phyloP scores from a whole-genome alignment of 805 yeast species.

The Pichia californica region DNA sequence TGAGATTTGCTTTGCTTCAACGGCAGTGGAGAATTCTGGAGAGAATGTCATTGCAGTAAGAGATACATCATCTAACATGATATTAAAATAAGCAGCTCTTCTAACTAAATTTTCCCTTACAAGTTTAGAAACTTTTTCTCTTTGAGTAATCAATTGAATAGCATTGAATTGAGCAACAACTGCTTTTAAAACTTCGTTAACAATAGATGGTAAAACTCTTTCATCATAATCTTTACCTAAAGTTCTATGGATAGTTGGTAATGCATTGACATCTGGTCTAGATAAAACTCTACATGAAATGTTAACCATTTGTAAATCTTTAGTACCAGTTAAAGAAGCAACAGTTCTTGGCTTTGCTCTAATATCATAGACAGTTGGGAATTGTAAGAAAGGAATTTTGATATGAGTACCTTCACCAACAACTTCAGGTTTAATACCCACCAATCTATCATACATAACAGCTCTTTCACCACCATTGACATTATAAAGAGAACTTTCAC shows the following conservation, averaged over 20 bases:
- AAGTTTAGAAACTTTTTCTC: constrained; percentile 89
- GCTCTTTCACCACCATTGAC: constrained; percentile 99
- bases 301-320: constrained; percentile 97
- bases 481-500: constrained; percentile 59
- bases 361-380: constrained; percentile 87
- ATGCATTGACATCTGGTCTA: constrained; percentile 70
- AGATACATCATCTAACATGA: constrained; percentile 89
- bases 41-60: constrained; percentile 95
- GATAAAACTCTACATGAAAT: constrained; percentile 97
- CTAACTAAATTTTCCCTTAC: constrained; percentile 87
- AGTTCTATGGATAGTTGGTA: constrained; percentile 86
- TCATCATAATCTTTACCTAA: constrained; percentile 94
- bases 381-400: constrained; percentile 90
- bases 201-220: constrained; percentile 92
- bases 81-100: constrained; percentile 86
- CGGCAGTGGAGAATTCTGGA: constrained; percentile 96
- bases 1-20: constrained; percentile 97
- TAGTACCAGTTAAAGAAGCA: constrained; percentile 94
- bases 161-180: constrained; percentile 99
- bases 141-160: constrained; percentile 96
- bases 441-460: constrained; percentile 79
- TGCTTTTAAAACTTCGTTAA: constrained; percentile 91
- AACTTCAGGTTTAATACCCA: constrained; percentile 78
- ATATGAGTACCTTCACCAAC: constrained; percentile 94
- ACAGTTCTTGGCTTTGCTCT: constrained; percentile 97